These are phyloP conservation scores for Daldinia sp. DNA, from an alignment of 2,329 filamentous ascomycete genomes.

Conservation along the genomic window DNA sequence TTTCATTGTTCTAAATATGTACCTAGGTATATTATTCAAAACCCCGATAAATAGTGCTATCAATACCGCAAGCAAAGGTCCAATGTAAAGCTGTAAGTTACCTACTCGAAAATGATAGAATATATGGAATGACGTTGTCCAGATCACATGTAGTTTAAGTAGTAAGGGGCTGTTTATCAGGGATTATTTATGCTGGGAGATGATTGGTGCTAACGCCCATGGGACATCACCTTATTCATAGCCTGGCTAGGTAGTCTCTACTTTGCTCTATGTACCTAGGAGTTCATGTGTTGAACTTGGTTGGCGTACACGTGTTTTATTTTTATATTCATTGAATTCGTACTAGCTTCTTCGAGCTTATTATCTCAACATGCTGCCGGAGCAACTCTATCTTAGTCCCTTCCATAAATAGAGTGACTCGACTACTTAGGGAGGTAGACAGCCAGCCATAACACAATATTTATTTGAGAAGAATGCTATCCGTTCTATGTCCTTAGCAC, in stretches of 20 bases:
- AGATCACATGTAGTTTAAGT: neutral
- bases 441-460: too few species aligned
- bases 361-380: neutral
- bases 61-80: too few species aligned
- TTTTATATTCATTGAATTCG: conserved; percentile 2
- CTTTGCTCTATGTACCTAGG: neutral
- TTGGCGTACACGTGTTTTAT: neutral
- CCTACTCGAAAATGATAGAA: too few species aligned
- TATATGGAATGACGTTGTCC: too few species aligned
- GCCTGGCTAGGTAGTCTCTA: neutral
- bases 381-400: neutral
- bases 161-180: neutral
- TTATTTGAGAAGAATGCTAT: too few species aligned
- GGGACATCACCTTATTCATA: neutral
- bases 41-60: too few species aligned
- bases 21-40: too few species aligned
- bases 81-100: too few species aligned
- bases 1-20: too few species aligned
- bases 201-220: neutral
- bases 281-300: neutral
- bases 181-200: too few species aligned
- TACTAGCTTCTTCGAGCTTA: neutral
- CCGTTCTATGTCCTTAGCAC: too few species aligned
- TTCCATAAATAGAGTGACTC: neutral
- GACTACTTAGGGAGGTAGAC: too few species aligned